A percentile compares a stretch with the other conserved stretches of the same genome.
phyloP scores from a whole-genome alignment of 164 flowering plant species.

The Chloranthus sessilifolius region DNA sequence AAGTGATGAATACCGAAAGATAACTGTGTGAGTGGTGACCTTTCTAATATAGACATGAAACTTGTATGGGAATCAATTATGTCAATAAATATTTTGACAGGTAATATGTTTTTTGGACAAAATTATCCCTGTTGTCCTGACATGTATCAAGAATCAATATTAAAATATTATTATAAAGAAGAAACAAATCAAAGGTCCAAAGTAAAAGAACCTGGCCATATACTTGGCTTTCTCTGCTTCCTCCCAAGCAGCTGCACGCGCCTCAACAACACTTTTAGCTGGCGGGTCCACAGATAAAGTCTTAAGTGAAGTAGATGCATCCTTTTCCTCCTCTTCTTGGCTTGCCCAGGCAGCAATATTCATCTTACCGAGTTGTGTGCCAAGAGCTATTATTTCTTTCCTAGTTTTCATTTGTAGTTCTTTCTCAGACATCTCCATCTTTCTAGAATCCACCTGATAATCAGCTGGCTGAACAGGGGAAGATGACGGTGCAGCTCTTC shows the following conservation, averaged over 20 bases:
- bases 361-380: slow-evolving; percentile 73
- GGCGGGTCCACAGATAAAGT: slow-evolving; percentile 25
- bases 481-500: slow-evolving; percentile 37
- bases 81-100: too few species aligned
- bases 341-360: slow-evolving; percentile 96
- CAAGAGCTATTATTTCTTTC: slow-evolving; percentile 77
- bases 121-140: too few species aligned
- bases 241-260: slow-evolving; percentile 88
- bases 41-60: too few species aligned
- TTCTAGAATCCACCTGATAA: slow-evolving; percentile 21
- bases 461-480: slow-evolving; percentile 22
- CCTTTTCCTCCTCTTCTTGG: slow-evolving; percentile 65
- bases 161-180: too few species aligned
- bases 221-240: slow-evolving; percentile 88
- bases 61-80: too few species aligned
- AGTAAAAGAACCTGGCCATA: slow-evolving; percentile 57
- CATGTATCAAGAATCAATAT: too few species aligned
- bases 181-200: background rate
- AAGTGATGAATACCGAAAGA: too few species aligned
- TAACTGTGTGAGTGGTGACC: too few species aligned
- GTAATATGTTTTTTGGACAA: too few species aligned
- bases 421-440: slow-evolving; percentile 53
- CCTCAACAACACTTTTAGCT: slow-evolving; percentile 47
- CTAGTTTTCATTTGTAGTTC: slow-evolving; percentile 78
- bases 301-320: slow-evolving; percentile 50